Conservation (phyloP, 1,284 basidiomycete genomes). For the Sporisorium exsertum region DNA sequence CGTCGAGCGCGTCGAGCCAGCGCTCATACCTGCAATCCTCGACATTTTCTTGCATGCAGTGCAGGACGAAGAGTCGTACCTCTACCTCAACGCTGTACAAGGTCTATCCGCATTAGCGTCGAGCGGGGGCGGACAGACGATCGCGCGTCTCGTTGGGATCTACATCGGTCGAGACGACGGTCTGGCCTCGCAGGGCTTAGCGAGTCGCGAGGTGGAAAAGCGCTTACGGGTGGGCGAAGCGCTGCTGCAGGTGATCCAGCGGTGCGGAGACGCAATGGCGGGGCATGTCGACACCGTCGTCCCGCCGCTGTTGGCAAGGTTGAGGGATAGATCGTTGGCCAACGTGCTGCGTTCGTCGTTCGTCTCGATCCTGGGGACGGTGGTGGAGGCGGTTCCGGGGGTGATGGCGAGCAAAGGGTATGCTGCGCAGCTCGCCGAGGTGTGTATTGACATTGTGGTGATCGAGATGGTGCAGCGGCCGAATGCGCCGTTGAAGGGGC, state of each 20-base stretch:
- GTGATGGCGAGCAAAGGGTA: constrained; percentile 48
- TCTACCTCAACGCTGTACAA: constrained; percentile 92
- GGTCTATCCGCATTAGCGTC: constrained; percentile 76
- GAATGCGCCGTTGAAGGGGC: not conserved
- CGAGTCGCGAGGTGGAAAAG: constrained; percentile 78
- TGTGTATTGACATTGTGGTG: constrained; percentile 56
- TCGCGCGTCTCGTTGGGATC: constrained; percentile 48
- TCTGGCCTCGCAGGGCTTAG: constrained; percentile 17
- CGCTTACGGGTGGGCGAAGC: constrained; percentile 89
- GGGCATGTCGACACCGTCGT: constrained; percentile 70
- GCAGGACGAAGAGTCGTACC: constrained; percentile 92
- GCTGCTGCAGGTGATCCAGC: constrained; percentile 80
- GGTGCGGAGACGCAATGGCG: constrained; percentile 78
- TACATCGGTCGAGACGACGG: constrained; percentile 56
- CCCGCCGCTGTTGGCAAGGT: constrained; percentile 49
- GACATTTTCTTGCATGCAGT: constrained; percentile 87
- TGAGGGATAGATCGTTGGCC: constrained; percentile 54
- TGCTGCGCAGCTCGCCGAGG: constrained; percentile 36
- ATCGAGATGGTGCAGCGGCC: constrained; percentile 50
- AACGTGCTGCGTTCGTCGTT: constrained; percentile 62
- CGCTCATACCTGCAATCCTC: constrained; percentile 81
- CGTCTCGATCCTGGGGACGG: constrained; percentile 63
- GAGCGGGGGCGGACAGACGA: constrained; percentile 39
- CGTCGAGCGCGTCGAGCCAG: constrained; percentile 43
- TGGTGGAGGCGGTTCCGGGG: constrained; percentile 59